Base-by-base conservation (phyloP, 805 yeast species). In the Hermanozyma aechmeae region DNA sequence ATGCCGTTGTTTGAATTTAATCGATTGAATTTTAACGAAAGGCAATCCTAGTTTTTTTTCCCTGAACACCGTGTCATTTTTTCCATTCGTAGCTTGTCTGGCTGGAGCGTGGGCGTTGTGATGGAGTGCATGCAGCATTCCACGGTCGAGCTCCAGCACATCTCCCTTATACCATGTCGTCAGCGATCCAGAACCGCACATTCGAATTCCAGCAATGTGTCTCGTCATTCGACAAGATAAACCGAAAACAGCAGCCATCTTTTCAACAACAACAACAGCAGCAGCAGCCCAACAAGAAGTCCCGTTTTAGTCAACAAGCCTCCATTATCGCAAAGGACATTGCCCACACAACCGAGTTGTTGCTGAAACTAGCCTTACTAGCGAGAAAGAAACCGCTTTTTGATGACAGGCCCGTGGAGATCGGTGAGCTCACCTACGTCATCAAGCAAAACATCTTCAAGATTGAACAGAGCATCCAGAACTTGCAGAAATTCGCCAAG, bases 141-240 rank as follows among this genome's bases (percentile, higher is more conserved):
- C n/a, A n/a, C n/a, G n/a, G n/a, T n/a, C n/a, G n/a, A n/a, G n/a
- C n/a, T n/a, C n/a, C n/a, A n/a, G n/a, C n/a, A n/a, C n/a, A n/a
- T n/a, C n/a, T n/a, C n/a, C n/a, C n/a, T n/a, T n/a, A 13, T 16
- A 24, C 12, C 28, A 39, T 38, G 43, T 34, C 43, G 18, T 21
- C 40, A 15, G 14, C 54, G 16, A 64, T 76, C 23, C 89, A 81
- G 50, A 93, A 89, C 57, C 68, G 98, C 42, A 89, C 97, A 6
- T 67, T 73, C 37, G 97, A 89, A 65, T 89, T 89, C 61, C 89
- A 86, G 42, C 87, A 86, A 48, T 85, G 95, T 49, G 96, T 89
- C 17, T 58, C 75, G 26, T 73, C 87, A 3, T 78, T 79, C 53
- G 76, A 78, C 48, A 74, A 73, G 43, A 71, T 73, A 31, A 65